Conservation (phyloP, 352 stramenopile genomes). For the Phytophthora chlamydospora region DNA sequence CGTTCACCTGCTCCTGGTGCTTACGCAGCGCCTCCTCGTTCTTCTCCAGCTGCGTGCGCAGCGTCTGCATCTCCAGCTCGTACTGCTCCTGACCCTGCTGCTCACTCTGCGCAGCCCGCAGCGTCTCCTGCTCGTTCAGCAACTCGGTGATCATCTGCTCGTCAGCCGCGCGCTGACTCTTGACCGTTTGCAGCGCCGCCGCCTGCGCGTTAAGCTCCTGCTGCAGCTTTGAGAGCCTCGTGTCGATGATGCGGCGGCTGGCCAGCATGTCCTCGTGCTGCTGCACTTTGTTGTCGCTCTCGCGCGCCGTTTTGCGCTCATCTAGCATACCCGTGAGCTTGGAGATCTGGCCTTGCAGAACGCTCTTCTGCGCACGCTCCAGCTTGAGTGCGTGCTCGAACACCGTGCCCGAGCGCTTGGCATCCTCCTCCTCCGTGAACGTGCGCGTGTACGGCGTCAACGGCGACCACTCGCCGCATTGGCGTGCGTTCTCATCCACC, state of each 20-base stretch:
- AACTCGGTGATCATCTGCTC: conserved; percentile 86
- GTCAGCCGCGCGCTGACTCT: conserved; percentile 72
- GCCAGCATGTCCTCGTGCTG: conserved; percentile 87
- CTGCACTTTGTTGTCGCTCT: conserved; percentile 54
- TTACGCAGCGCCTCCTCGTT: conserved; percentile 74
- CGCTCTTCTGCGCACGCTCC: conserved; percentile 74
- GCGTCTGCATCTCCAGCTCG: conserved; percentile 75
- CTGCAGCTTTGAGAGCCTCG: conserved; percentile 78
- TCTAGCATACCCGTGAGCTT: conserved; percentile 83
- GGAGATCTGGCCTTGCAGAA: conserved; percentile 78
- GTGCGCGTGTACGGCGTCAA: conserved; percentile 77
- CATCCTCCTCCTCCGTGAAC: conserved; percentile 89
- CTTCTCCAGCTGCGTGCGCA: conserved; percentile 67
- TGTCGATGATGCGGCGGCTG: conserved; percentile 84
- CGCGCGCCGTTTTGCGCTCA: conserved; percentile 39
- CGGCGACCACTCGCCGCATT: conserved; percentile 81
- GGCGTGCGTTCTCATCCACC: conserved; percentile 60
- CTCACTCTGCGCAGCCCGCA: conserved; percentile 58
- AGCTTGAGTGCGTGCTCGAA: conserved; percentile 88
- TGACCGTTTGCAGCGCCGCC: conserved; percentile 62
- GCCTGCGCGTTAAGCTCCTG: conserved; percentile 67
- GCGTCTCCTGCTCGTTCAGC: conserved; percentile 83
- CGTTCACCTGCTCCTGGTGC: conserved; percentile 73
- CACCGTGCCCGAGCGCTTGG: conserved; percentile 83
- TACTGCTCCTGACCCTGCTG: conserved; percentile 54